phyloP scores from a whole-genome alignment of 2,329 filamentous ascomycete species.

The Verticillium dahliae region DNA sequence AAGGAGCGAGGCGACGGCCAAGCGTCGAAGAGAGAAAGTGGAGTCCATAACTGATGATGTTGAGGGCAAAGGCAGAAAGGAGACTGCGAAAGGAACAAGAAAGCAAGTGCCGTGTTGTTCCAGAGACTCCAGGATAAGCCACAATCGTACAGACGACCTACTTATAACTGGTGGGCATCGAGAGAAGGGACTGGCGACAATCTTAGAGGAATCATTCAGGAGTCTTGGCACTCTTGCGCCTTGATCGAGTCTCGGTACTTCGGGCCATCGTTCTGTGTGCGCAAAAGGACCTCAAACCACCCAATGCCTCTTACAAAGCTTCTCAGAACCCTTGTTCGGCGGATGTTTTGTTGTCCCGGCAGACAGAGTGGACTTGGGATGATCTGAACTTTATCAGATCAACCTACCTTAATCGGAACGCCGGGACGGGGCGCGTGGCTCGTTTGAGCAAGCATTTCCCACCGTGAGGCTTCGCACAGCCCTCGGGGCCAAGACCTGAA shows the following conservation, averaged over 20 bases:
- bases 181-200: neutral
- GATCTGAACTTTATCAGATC: neutral
- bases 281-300: neutral
- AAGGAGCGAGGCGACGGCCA: constrained; percentile 11
- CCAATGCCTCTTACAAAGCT: neutral
- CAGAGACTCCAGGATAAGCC: neutral
- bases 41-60: constrained; percentile 8
- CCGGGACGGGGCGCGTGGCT: neutral
- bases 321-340: neutral
- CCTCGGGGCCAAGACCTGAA: neutral
- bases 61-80: neutral
- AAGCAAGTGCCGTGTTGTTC: neutral
- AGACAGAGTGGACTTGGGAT: neutral
- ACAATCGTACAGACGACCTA: neutral
- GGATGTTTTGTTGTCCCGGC: neutral
- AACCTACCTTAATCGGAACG: neutral
- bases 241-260: neutral
- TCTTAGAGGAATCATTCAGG: neutral
- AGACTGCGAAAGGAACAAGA: neutral
- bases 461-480: neutral
- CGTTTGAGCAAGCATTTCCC: neutral
- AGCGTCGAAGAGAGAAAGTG: constrained; percentile 8
- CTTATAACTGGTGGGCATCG: neutral
- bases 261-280: neutral
- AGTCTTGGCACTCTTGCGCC: neutral